Base-by-base conservation (phyloP, 2,329 filamentous ascomycete species). In the Aspergillus sp. region DNA sequence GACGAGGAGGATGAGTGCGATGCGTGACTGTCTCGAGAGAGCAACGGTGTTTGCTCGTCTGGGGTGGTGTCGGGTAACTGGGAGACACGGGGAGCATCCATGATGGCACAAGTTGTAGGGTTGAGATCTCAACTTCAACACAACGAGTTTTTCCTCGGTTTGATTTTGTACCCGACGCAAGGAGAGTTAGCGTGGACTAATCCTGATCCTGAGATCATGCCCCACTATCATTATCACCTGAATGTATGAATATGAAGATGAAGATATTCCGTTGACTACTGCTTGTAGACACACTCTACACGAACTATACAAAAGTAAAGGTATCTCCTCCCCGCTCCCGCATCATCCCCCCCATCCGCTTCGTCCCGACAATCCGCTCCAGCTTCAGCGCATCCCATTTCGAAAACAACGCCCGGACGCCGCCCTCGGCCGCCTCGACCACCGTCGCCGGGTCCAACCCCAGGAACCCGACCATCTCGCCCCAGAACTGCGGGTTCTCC, bases 371-470 rank as follows among this genome's bases (percentile, higher is more conserved):
- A 36, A 97, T 78, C 52, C 94, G 82, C 78, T 99, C 94, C 63
- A 97, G 73, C 76, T 89, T 92, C 75, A 97, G 77, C 11, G 86
- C 83, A 75, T 99, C 94, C 80, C 91, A 97, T 71, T 86, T 91
- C 7, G 89, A 93, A 68, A 97, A 97, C 58, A 94, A 69, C 2
- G 75, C 77, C 20, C 78, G 73, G 3, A 83, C 78, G 19, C 73
- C 76, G 80, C 85, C 48, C 76, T 80, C 70, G 79, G 82, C 58
- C 81, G 71, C 65, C 69, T 78, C 63, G 81, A 82, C 72, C 76
- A 88, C 72, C 72, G 78, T 60, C 67, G 66, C 64, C 13, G 69
- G 65, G 54, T 74, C 72, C 48, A 73, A 49, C 1, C 69, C 71
- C 42, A 77, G 52, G 52, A 71, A 73, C 19, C 70, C 72, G 10